Evolutionary conservation across 2,329 filamentous ascomycete genomes (phyloP).

Genomic region (Neofusicoccum cordaticola): DNA sequence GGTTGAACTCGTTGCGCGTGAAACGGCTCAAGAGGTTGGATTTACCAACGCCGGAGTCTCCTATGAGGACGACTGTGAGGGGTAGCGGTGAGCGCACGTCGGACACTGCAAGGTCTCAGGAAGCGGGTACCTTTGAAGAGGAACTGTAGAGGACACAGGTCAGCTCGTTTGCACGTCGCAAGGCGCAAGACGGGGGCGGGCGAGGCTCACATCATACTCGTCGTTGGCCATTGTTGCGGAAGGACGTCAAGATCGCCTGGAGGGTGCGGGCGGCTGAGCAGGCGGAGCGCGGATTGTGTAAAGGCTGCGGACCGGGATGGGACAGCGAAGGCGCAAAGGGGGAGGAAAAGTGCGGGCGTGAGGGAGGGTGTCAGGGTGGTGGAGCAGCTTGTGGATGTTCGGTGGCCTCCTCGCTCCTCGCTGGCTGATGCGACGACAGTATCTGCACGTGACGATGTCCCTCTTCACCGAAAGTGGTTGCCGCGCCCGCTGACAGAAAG

Average conservation of each 20-base stretch:
- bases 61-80: slow-evolving; percentile 85
- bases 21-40: slow-evolving; percentile 99
- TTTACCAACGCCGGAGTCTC: slow-evolving; percentile 99
- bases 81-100: slow-evolving; percentile 31
- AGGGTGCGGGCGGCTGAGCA: background rate
- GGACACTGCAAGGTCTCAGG: slow-evolving; percentile 23
- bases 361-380: slow-evolving; percentile 20
- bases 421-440: slow-evolving; percentile 18
- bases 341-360: slow-evolving; percentile 25
- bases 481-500: background rate
- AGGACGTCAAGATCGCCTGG: background rate
- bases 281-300: background rate
- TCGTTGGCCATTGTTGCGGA: slow-evolving; percentile 83
- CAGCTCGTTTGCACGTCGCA: slow-evolving; percentile 24
- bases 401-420: slow-evolving; percentile 16
- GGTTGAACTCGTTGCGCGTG: slow-evolving; percentile 99
- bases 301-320: background rate
- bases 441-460: background rate
- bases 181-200: slow-evolving; percentile 28
- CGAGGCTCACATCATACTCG: slow-evolving; percentile 90
- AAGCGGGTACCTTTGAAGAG: slow-evolving; percentile 85
- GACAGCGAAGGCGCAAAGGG: background rate
- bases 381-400: slow-evolving; percentile 16
- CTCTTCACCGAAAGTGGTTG: background rate
- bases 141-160: slow-evolving; percentile 62